Evolutionary conservation across 2,329 filamentous ascomycete genomes (phyloP).

Genomic region (Paramyrothecium sp.): DNA sequence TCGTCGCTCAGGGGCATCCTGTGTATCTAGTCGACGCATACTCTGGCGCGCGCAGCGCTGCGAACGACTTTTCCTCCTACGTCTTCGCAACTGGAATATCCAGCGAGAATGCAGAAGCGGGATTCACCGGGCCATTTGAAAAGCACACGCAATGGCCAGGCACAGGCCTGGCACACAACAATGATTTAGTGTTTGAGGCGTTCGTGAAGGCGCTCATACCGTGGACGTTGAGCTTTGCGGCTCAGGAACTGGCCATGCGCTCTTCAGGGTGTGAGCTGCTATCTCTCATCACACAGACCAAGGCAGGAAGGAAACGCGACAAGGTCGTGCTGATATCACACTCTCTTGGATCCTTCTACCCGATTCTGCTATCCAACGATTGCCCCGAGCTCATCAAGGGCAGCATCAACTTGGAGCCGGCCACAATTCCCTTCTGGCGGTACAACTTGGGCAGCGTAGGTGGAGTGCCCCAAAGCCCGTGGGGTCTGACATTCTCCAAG

Average conservation of each 20-base stretch:
- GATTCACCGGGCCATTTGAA: slow-evolving; percentile 12
- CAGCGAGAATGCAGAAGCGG: slow-evolving; percentile 10
- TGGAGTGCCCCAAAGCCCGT: slow-evolving; percentile 7
- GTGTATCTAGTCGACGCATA: slow-evolving; percentile 13
- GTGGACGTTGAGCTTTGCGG: slow-evolving; percentile 11
- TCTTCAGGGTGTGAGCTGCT: slow-evolving; percentile 13
- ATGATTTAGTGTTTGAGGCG: slow-evolving; percentile 11
- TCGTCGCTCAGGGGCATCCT: slow-evolving; percentile 9
- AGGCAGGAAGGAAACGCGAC: neutral
- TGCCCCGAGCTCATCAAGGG: slow-evolving; percentile 13
- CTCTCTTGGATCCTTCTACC: slow-evolving; percentile 12
- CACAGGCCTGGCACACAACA: slow-evolving; percentile 4
- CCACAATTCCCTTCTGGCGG: slow-evolving; percentile 14
- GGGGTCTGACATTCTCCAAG: slow-evolving; percentile 12
- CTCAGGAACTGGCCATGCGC: slow-evolving; percentile 12
- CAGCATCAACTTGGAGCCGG: slow-evolving; percentile 14
- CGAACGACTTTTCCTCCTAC: slow-evolving; percentile 5
- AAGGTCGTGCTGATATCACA: slow-evolving; percentile 16
- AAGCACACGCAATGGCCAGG: slow-evolving; percentile 16
- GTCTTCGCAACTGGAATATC: slow-evolving; percentile 8
- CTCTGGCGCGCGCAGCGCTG: slow-evolving; percentile 8
- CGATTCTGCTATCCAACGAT: slow-evolving; percentile 13
- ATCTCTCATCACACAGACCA: slow-evolving; percentile 6
- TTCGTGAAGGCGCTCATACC: slow-evolving; percentile 16
- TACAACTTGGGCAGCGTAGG: slow-evolving; percentile 11